Percentiles rank a stretch among this genome's conserved stretches.
Evolutionary conservation across 257 asterid species (phyloP).

Genomic region (Przewalskia tangutica): DNA sequence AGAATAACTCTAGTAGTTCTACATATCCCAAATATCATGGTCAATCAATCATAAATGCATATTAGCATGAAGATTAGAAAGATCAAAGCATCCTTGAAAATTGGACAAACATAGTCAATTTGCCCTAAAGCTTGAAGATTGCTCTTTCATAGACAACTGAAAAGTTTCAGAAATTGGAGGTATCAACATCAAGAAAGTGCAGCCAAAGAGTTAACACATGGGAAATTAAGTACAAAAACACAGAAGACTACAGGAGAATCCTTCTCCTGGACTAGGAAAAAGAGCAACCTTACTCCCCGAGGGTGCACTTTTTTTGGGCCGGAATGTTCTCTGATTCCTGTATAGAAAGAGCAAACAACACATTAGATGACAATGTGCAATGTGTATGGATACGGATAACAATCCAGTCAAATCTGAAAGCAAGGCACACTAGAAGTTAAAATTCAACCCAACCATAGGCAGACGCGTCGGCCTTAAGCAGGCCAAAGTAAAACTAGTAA

Average conservation of each 20-base stretch:
- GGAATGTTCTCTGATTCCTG: slow-evolving; percentile 93
- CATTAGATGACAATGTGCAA: not conserved
- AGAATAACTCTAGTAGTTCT: not conserved
- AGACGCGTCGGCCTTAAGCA: not conserved
- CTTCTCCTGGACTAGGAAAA: slow-evolving; percentile 5
- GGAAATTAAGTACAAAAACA: not conserved
- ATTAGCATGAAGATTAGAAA: not conserved
- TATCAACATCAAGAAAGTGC: not conserved
- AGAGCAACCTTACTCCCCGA: slow-evolving; percentile 86
- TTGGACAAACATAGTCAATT: not conserved
- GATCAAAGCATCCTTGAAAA: not conserved
- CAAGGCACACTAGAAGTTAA: too few species aligned
- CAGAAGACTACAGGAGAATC: slow-evolving; percentile 1
- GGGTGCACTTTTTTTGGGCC: too few species aligned
- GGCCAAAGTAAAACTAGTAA: not conserved
- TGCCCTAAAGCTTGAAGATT: not conserved
- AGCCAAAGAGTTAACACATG: not conserved
- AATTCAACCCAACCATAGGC: too few species aligned
- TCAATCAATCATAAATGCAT: not conserved
- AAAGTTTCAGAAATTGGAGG: not conserved
- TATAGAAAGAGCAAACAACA: slow-evolving; percentile 13
- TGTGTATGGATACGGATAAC: not conserved
- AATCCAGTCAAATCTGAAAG: slow-evolving; percentile 1
- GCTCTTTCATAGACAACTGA: not conserved
- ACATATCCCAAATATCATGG: not conserved